Evolutionary conservation across 345 rosid species (phyloP), one percentile per base, ranked within the genome.

Genomic region (Cochlearia excelsa): DNA sequence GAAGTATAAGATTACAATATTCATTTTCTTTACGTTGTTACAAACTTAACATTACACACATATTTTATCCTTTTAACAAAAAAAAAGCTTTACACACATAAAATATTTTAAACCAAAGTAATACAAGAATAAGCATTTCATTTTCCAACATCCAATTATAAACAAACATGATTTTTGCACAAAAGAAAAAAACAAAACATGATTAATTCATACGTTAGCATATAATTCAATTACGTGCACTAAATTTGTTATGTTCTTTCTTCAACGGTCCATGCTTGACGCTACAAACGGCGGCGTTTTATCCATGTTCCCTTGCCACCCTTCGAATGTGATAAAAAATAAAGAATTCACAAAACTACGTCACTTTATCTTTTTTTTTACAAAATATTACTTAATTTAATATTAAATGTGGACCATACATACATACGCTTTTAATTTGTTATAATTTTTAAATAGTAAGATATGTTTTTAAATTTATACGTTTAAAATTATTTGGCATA

Each of bases 241-340:
- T 26, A 16, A 9, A 3, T 10, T 30, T 51, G 31, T 57, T n/a
- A 27, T 44, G 46, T 16, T 16, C 23, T 16, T 33, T 54, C 9
- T n/a, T 54, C 44, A 66, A 42, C 67, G 67, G 39, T 57, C 49
- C 76, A 54, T 51, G 42, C 58, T 29, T 23, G 68, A 28, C 0
- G 45, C 53, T 5, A 73, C 66, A 1, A 40, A 7, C 53, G 68
- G 77, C 3, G 77, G 72, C 8, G 43, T 46, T 2, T 51, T 45
- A 1, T 9, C 54, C 9, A 49, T 9, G 41, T 63, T 70, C 5
- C 74, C 69, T 69, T 69, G 52, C 74, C 69, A 63, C 8, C 67
- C 65, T 56, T 33, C 42, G 10, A 53, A 5, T 50, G 30, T 45
- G 9, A 66, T 3, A 28, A 40, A 31, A 54, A 16, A 16, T 16